A percentile compares a stretch with the other conserved stretches of the same genome.
Conservation (phyloP, 768 basidiomycete genomes). For the Amyloporia xantha region DNA sequence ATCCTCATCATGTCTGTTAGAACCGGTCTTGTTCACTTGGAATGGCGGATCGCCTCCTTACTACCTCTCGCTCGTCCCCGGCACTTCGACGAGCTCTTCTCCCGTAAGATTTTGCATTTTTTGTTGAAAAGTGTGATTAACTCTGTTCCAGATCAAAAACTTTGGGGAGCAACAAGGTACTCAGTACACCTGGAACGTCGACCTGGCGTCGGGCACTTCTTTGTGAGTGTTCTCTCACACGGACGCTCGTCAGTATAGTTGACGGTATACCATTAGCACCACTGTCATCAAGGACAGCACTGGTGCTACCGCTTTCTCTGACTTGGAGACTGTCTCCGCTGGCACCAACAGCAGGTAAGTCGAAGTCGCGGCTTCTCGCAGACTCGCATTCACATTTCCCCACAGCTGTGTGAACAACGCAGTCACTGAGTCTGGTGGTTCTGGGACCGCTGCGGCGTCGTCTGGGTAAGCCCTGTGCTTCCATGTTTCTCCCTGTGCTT, state of each 20-base stretch:
- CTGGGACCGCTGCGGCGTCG: neutral
- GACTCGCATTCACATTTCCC: neutral
- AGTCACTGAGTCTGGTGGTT: neutral
- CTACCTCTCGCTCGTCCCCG: constrained; percentile 55
- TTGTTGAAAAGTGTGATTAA: neutral
- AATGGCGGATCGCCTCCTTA: constrained; percentile 45
- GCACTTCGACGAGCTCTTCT: constrained; percentile 44
- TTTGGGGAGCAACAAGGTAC: constrained; percentile 42
- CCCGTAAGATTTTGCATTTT: constrained; percentile 44
- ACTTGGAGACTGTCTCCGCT: constrained; percentile 37
- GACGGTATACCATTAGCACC: constrained; percentile 33
- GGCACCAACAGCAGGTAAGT: constrained; percentile 24
- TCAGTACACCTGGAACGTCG: constrained; percentile 47
- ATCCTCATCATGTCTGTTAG: constrained; percentile 26
- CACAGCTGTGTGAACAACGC: constrained; percentile 2
- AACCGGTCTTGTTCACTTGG: constrained; percentile 56
- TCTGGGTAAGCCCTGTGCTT: neutral
- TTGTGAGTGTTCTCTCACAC: constrained; percentile 35
- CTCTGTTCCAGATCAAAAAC: constrained; percentile 42
- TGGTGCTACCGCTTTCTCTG: constrained; percentile 47
- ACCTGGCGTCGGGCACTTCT: constrained; percentile 35
- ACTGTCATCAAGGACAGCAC: constrained; percentile 50
- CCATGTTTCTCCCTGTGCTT: too few relatives aligned
- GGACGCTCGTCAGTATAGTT: neutral
- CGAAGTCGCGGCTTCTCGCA: neutral